A percentile compares a stretch with the other conserved stretches of the same genome.
Evolutionary conservation across 352 stramenopile genomes (phyloP).

Genomic region (Elongisporangium anandrum): DNA sequence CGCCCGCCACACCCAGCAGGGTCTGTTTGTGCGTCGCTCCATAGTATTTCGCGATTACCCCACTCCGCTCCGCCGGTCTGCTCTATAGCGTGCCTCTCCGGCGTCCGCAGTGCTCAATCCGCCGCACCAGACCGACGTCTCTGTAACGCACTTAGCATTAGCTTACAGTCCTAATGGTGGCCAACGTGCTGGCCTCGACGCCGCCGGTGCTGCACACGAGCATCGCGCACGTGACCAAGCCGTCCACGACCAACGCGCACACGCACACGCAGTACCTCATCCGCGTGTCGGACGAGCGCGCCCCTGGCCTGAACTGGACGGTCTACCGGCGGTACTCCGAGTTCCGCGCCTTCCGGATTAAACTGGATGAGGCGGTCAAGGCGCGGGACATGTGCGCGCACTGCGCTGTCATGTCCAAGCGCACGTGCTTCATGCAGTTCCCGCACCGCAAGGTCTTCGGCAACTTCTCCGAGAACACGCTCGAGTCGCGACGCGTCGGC

Average conservation of each 20-base stretch:
- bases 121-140: background rate
- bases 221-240: constrained; percentile 77
- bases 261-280: constrained; percentile 82
- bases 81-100: background rate
- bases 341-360: constrained; percentile 71
- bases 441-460: constrained; percentile 69
- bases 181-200: constrained; percentile 14
- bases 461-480: constrained; percentile 66
- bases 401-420: constrained; percentile 78
- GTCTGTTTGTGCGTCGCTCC: background rate
- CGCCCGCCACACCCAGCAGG: background rate
- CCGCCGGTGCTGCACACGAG: constrained; percentile 66
- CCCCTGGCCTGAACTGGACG: constrained; percentile 62
- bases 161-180: constrained; percentile 14
- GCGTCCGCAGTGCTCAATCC: background rate
- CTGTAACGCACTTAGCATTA: background rate
- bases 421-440: constrained; percentile 80
- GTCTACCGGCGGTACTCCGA: constrained; percentile 84
- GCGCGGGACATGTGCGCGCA: constrained; percentile 63
- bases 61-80: background rate
- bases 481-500: constrained; percentile 66
- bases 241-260: constrained; percentile 47
- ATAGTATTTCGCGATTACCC: background rate
- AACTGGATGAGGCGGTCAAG: constrained; percentile 60
- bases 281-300: constrained; percentile 79